Percentiles rank a stretch among this genome's conserved stretches.
phyloP scores from a whole-genome alignment of 129 eudicot genomes.

The Lactuca saligna region DNA sequence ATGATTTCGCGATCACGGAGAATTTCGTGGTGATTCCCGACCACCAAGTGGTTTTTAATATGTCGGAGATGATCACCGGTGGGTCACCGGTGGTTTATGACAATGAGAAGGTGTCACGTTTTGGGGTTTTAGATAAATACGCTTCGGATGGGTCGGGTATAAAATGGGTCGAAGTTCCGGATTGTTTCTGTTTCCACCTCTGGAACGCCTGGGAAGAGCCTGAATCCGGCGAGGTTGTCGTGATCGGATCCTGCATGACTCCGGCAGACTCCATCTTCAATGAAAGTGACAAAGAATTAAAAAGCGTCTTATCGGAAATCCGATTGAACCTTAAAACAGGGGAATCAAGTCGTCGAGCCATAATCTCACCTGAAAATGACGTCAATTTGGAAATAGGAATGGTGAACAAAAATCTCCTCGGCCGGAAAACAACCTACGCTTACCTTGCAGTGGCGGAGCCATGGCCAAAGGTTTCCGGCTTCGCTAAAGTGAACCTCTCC shows the following conservation, averaged over 20 bases:
- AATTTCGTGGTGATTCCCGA: too few species aligned
- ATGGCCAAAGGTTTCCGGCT: slow-evolving; percentile 51
- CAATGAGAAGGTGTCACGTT: slow-evolving; percentile 36
- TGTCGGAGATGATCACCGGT: slow-evolving; percentile 41
- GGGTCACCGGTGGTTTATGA: slow-evolving; percentile 43
- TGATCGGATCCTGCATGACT: slow-evolving; percentile 54
- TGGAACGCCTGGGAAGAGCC: slow-evolving; percentile 55
- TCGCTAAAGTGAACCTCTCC: slow-evolving; percentile 37
- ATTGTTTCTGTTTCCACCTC: slow-evolving; percentile 42
- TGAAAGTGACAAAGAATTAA: slow-evolving; percentile 35
- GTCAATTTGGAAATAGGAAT: slow-evolving; percentile 45
- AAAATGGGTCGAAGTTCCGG: slow-evolving; percentile 42
- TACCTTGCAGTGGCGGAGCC: slow-evolving; percentile 48
- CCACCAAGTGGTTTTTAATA: slow-evolving; percentile 25
- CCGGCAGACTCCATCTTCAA: slow-evolving; percentile 51
- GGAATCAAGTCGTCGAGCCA: slow-evolving; percentile 25
- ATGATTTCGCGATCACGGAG: slow-evolving; percentile 3
- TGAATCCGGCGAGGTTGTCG: slow-evolving; percentile 38
- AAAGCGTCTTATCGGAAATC: slow-evolving; percentile 42
- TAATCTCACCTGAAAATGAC: slow-evolving; percentile 25
- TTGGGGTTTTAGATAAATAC: slow-evolving; percentile 36
- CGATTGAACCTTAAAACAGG: slow-evolving; percentile 41
- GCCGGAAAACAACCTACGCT: slow-evolving; percentile 37
- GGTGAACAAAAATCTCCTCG: slow-evolving; percentile 39
- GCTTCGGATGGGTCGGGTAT: slow-evolving; percentile 34